Evolutionary conservation across 371 early-diverging fungal genomes (phyloP).

Genomic region (Mucor piriformis): DNA sequence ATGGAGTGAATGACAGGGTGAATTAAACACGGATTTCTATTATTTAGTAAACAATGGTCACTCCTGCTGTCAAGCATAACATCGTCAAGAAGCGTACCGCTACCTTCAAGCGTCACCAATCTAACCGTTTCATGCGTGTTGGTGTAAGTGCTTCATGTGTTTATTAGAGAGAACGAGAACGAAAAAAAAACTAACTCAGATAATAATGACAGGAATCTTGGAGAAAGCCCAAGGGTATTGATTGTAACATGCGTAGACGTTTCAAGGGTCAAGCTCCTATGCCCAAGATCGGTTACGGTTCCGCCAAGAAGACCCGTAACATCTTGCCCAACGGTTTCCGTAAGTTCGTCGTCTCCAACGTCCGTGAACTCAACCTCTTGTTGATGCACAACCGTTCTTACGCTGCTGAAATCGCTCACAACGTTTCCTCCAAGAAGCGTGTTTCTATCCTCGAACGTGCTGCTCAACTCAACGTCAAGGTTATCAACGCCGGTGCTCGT

Average conservation of each 20-base stretch:
- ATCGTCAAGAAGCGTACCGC: slow-evolving; percentile 99
- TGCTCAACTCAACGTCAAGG: slow-evolving; percentile 95
- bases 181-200: neutral
- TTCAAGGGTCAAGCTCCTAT: slow-evolving; percentile 98
- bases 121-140: slow-evolving; percentile 97
- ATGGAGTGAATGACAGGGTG: neutral
- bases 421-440: slow-evolving; percentile 97
- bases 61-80: slow-evolving; percentile 87
- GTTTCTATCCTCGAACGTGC: slow-evolving; percentile 97
- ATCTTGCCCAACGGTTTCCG: slow-evolving; percentile 98
- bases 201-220: slow-evolving; percentile 86
- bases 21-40: no score
- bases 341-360: slow-evolving; percentile 96
- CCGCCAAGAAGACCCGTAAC: slow-evolving; percentile 96
- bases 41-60: slow-evolving; percentile 77
- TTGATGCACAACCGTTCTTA: slow-evolving; percentile 99
- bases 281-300: slow-evolving; percentile 99
- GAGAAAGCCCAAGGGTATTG: slow-evolving; percentile 99
- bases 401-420: slow-evolving; percentile 99
- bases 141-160: slow-evolving; percentile 61
- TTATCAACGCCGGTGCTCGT: slow-evolving; percentile 97
- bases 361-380: slow-evolving; percentile 95
- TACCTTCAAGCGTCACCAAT: slow-evolving; percentile 98
- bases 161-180: neutral
- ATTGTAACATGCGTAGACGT: slow-evolving; percentile 96